phyloP scores from a whole-genome alignment of 1,284 basidiomycete genomes.

The Xerocomus minutiporus region DNA sequence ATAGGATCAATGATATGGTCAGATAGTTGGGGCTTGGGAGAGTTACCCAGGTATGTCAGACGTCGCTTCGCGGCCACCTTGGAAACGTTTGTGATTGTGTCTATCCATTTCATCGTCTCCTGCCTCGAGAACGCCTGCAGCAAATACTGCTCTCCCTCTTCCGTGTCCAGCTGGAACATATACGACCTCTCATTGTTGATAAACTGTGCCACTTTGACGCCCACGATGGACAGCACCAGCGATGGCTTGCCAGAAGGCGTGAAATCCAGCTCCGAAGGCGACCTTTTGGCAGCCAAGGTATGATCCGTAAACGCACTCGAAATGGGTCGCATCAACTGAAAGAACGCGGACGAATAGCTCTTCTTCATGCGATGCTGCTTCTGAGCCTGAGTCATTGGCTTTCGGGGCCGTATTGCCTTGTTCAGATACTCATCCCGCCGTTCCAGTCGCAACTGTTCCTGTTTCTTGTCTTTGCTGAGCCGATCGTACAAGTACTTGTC shows the following conservation, averaged over 20 bases:
- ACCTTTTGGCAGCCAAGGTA: constrained; percentile 47
- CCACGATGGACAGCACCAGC: constrained; percentile 66
- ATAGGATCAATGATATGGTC: constrained; percentile 62
- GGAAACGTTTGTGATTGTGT: constrained; percentile 63
- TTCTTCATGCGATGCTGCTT: constrained; percentile 80
- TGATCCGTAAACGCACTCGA: constrained; percentile 76
- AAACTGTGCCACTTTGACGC: constrained; percentile 62
- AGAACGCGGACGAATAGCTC: constrained; percentile 73
- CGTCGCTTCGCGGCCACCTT: constrained; percentile 70
- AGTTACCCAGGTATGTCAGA: constrained; percentile 73
- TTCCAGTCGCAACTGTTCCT: constrained; percentile 66
- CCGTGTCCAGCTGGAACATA: constrained; percentile 75
- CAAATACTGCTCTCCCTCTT: constrained; percentile 79
- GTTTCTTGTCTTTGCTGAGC: constrained; percentile 65
- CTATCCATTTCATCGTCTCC: constrained; percentile 73
- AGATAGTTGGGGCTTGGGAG: constrained; percentile 61
- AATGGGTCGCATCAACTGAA: constrained; percentile 80
- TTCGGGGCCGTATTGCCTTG: constrained; percentile 63
- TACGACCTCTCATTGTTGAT: constrained; percentile 77
- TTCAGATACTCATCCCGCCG: constrained; percentile 69
- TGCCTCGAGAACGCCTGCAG: constrained; percentile 64
- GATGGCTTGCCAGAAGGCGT: constrained; percentile 63
- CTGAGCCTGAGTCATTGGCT: constrained; percentile 40
- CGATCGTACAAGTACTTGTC: constrained; percentile 64
- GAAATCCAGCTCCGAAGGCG: constrained; percentile 71